A percentile compares a stretch with the other conserved stretches of the same genome.
Conservation (phyloP, 352 stramenopile species). For the Phytophthora pinifolia region DNA sequence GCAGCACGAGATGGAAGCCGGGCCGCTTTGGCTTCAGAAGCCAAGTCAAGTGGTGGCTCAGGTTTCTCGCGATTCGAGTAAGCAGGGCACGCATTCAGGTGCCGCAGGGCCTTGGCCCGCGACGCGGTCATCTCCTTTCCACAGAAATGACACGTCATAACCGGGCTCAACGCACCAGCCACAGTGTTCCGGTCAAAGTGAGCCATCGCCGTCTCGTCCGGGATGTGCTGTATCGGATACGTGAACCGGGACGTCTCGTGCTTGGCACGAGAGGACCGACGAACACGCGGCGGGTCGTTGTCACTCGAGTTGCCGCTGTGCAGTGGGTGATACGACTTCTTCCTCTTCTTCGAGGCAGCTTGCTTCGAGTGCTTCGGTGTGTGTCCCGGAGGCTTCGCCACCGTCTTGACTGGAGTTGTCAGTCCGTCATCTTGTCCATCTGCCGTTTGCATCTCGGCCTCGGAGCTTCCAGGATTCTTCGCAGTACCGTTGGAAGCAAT, state of each 20-base stretch:
- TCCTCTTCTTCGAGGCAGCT: slow-evolving; percentile 13
- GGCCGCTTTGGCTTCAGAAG: slow-evolving; percentile 1
- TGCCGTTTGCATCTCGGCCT: too few species aligned
- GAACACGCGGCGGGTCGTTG: background rate
- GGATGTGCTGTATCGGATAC: background rate
- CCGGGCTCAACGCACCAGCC: background rate
- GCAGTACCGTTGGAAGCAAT: background rate
- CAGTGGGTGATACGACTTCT: background rate
- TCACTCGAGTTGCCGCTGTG: background rate
- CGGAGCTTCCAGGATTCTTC: too few species aligned
- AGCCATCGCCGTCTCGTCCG: slow-evolving; percentile 3
- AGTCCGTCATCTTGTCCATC: background rate
- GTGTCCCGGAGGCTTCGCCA: slow-evolving; percentile 4
- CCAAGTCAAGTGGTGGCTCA: background rate
- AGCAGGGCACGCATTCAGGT: slow-evolving; percentile 12
- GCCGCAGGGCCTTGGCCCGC: slow-evolving; percentile 3
- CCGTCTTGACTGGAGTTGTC: background rate
- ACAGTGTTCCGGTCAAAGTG: slow-evolving; percentile 13
- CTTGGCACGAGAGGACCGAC: slow-evolving; percentile 26
- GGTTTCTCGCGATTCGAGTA: slow-evolving; percentile 1
- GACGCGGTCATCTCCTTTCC: slow-evolving; percentile 13
- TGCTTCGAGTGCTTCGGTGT: slow-evolving; percentile 13
- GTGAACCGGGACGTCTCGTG: slow-evolving; percentile 7
- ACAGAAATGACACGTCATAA: slow-evolving; percentile 26
- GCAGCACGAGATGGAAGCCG: background rate